Conservation (phyloP, 2,329 filamentous ascomycete species). For the Aspergillus puulaauensis region DNA sequence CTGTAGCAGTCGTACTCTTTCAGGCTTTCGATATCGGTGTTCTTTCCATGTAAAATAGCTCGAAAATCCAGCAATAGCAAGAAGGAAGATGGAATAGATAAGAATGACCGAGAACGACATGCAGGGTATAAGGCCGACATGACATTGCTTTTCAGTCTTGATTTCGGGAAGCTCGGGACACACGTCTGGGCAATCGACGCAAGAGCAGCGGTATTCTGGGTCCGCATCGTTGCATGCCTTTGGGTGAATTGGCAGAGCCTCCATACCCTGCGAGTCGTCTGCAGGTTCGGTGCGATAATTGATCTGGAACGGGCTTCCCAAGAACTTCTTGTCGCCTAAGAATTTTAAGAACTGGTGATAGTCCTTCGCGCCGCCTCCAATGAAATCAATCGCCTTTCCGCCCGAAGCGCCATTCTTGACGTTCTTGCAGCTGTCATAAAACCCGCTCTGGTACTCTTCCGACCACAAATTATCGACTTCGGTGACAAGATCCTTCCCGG, state of each 20-base stretch:
- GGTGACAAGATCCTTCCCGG: constrained; percentile 67
- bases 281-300: constrained; percentile 70
- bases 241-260: constrained; percentile 66
- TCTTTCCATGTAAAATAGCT: constrained; percentile 75
- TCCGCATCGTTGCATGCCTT: constrained; percentile 91
- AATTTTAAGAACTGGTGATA: constrained; percentile 87
- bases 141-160: constrained; percentile 68
- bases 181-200: constrained; percentile 84
- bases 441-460: constrained; percentile 77
- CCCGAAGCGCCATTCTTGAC: constrained; percentile 97
- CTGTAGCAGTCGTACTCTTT: constrained; percentile 82
- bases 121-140: constrained; percentile 85
- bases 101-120: constrained; percentile 90
- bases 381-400: constrained; percentile 90
- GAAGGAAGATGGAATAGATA: constrained; percentile 74
- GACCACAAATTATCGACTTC: constrained; percentile 90
- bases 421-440: constrained; percentile 97
- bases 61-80: constrained; percentile 65
- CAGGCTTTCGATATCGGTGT: constrained; percentile 71
- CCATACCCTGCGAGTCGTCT: constrained; percentile 67
- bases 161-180: constrained; percentile 81
- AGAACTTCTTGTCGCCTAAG: constrained; percentile 83
- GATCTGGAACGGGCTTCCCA: constrained; percentile 96
- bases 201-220: constrained; percentile 82
- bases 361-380: constrained; percentile 91